Conservation (phyloP, 2,329 filamentous ascomycete species). For the Venturia nashicola region DNA sequence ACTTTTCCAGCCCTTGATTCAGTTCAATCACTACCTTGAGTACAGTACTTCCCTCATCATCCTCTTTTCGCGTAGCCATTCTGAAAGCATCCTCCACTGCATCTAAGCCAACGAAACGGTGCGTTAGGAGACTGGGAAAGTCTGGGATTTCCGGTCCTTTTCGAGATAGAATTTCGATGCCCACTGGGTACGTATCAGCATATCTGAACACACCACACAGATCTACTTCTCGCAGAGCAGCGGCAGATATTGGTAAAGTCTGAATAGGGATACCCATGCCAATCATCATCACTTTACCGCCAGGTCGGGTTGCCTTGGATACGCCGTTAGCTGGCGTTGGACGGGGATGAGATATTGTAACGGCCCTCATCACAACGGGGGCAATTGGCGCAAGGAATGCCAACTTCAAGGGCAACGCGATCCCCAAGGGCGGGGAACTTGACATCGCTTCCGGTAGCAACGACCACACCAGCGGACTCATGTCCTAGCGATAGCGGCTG, state of each 20-base stretch:
- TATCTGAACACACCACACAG: conserved; percentile 45
- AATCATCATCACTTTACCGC: too few relatives aligned
- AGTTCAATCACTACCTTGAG: conserved; percentile 46
- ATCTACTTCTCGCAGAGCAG: too few relatives aligned
- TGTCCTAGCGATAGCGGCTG: conserved; percentile 72
- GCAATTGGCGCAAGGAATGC: conserved; percentile 63
- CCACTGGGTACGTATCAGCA: conserved; percentile 61
- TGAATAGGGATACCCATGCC: too few relatives aligned
- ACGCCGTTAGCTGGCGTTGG: too few relatives aligned
- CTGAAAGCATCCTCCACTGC: conserved; percentile 53
- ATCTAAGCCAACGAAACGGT: conserved; percentile 54
- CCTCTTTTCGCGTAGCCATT: conserved; percentile 54
- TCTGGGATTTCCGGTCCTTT: conserved; percentile 31
- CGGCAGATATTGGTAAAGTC: too few relatives aligned
- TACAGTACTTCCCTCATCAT: conserved; percentile 55
- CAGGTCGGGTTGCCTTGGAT: too few relatives aligned
- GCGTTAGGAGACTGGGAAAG: conserved; percentile 61
- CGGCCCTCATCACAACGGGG: conserved; percentile 41
- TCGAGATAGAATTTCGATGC: conserved; percentile 43
- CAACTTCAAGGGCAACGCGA: conserved; percentile 85
- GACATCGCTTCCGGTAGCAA: conserved; percentile 54
- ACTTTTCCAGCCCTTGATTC: background rate
- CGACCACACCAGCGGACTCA: conserved; percentile 67
- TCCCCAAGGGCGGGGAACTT: conserved; percentile 47
- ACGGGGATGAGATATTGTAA: conserved; percentile 42